Percentiles rank a stretch among this genome's conserved stretches.
Evolutionary conservation across 306 rosid genomes (phyloP).

Genomic region (Pachyrhizus erosus): DNA sequence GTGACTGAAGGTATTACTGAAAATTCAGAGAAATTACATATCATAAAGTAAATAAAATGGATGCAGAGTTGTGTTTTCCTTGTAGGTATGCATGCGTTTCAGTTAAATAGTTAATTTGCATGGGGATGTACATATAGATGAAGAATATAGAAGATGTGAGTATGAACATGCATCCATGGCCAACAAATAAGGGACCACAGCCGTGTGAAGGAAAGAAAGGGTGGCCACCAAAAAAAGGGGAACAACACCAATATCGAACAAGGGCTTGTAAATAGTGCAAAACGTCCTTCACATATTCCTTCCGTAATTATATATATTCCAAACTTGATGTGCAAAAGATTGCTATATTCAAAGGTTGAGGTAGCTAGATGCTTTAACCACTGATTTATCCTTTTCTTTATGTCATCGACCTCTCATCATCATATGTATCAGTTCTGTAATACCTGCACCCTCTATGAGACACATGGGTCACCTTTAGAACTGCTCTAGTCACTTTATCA

Average conservation of each 20-base stretch:
- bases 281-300: constrained; percentile 40
- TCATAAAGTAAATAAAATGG: neutral
- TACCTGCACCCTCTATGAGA: neutral
- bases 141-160: neutral
- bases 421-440: constrained; percentile 19
- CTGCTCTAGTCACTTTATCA: constrained; percentile 10
- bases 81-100: neutral
- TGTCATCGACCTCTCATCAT: constrained; percentile 37
- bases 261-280: constrained; percentile 44
- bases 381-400: constrained; percentile 30
- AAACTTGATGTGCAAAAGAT: constrained; percentile 25
- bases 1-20: no score
- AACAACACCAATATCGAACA: constrained; percentile 34
- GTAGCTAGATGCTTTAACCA: constrained; percentile 38
- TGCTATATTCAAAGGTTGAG: constrained; percentile 44
- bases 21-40: no score
- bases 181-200: constrained; percentile 57
- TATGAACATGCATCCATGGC: constrained; percentile 37
- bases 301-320: constrained; percentile 34
- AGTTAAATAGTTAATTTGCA: neutral
- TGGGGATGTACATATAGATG: neutral
- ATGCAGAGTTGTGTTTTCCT: neutral
- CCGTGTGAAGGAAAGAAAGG: constrained; percentile 42
- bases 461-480: constrained; percentile 28
- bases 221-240: neutral